Percentiles rank a stretch among this genome's conserved stretches.
Evolutionary conservation across 2,329 filamentous ascomycete species (phyloP).

Genomic region (Magnaporthiopsis rhizophila): DNA sequence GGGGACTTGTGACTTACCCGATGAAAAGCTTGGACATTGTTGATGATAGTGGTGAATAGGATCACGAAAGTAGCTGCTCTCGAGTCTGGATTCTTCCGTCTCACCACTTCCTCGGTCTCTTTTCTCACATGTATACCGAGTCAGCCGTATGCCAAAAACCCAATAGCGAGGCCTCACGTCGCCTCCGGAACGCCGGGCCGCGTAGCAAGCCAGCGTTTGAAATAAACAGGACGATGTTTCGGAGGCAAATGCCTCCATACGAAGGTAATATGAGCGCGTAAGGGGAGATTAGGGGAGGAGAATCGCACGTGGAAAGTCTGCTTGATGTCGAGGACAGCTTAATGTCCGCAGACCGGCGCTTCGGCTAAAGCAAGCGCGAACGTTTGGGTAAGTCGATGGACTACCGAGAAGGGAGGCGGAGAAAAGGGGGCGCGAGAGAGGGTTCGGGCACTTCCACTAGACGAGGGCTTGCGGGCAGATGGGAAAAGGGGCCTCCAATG

Average conservation of each 20-base stretch:
- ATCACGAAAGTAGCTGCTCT: not conserved
- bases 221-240: not conserved
- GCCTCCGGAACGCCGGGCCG: too few species aligned
- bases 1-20: conserved; percentile 59
- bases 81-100: not conserved
- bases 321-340: not conserved
- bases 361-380: too few species aligned
- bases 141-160: not conserved
- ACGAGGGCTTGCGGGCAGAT: not conserved
- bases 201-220: not conserved
- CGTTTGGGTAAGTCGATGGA: not conserved
- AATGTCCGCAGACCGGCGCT: too few species aligned
- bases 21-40: conserved; percentile 91
- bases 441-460: not conserved
- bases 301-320: not conserved
- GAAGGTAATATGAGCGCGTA: not conserved
- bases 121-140: not conserved
- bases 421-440: not conserved
- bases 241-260: not conserved
- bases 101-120: not conserved
- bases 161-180: not conserved
- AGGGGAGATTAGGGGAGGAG: not conserved
- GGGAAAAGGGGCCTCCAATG: not conserved
- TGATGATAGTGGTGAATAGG: not conserved
- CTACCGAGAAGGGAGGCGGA: not conserved